Base-by-base conservation (phyloP, 768 basidiomycete genomes). In the Rhizopogon sp. region DNA sequence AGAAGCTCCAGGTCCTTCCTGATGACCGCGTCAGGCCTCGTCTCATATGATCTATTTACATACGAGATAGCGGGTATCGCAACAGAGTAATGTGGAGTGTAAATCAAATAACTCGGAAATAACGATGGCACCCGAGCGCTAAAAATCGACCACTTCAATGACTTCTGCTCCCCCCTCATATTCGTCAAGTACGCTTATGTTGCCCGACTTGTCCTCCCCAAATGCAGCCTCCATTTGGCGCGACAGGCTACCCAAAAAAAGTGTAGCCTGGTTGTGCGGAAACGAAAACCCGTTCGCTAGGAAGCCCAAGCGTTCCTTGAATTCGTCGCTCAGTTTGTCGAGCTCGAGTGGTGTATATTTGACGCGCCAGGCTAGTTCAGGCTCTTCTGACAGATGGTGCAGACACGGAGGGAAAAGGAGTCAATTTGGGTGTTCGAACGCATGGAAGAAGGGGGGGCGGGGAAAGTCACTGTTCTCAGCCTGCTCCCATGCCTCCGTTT, bases 251-350 rank as follows among this genome's bases (percentile, higher is more conserved):
- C 47, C 47, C 20, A 88, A 67, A 71, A 25, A 90, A 11, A 87
- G 69, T 2, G 80, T 76, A 56, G 88, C 75, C 68, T 93, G 90
- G 9, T 77, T 72, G 39, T 78, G 76, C 53, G 78, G 74, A 64
- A 93, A 93, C 9, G 85, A 83, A 66, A 93, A 93, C 1, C 81
- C 68, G 1, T 74, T 73, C 37, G 70, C 74, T 56, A 93, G 73
- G 66, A 86, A 91, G 17, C 77, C 79, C 20, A 93, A 68, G 28
- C 73, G 74, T 37, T 79, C 69, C n/a, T 80, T 75, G 63, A 85
- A 84, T 8, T 83, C 78, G 5, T 64, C 59, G 0, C 73, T 54
- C 64, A 90, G 87, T 53, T 80, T 81, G 52, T 90, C 84, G 5
- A 92, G 76, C 29, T 82, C 72, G 16, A 78, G 68, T 3, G 90